Percentiles rank a stretch among this genome's conserved stretches.
Conservation (phyloP, 2,329 filamentous ascomycete species). For the Hymenoscyphus salicellus region DNA sequence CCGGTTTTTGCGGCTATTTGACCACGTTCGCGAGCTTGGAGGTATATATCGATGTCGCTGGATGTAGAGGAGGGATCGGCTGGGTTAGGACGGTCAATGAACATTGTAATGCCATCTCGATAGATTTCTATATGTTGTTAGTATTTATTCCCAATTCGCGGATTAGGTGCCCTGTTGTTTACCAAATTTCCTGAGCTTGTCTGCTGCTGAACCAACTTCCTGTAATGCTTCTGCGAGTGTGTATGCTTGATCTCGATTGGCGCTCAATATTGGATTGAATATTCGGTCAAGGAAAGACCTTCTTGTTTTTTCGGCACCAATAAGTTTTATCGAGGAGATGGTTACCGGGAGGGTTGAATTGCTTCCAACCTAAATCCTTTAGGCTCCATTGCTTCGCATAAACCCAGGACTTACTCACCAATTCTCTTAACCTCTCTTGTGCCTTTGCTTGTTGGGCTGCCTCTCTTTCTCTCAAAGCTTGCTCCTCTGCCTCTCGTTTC, state of each 20-base stretch:
- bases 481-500: constrained; percentile 56
- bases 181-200: constrained; percentile 80
- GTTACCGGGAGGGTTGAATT: constrained; percentile 86
- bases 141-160: not conserved
- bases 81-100: constrained; percentile 71
- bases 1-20: constrained; percentile 88
- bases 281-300: constrained; percentile 77
- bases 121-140: constrained; percentile 66
- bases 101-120: constrained; percentile 76
- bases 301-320: constrained; percentile 81
- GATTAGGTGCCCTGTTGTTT: constrained; percentile 35
- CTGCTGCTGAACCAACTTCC: constrained; percentile 66
- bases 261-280: constrained; percentile 72
- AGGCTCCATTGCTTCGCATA: constrained; percentile 2
- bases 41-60: constrained; percentile 76
- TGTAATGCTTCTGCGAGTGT: constrained; percentile 77
- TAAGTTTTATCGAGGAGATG: constrained; percentile 78
- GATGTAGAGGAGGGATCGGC: constrained; percentile 66
- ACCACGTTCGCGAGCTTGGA: constrained; percentile 75
- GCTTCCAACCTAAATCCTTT: constrained; percentile 59
- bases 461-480: constrained; percentile 50
- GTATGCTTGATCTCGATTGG: constrained; percentile 63
- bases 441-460: constrained; percentile 41
- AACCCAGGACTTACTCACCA: constrained; percentile 47
- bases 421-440: constrained; percentile 60